A percentile compares a stretch with the other conserved stretches of the same genome.
phyloP scores from a whole-genome alignment of 805 yeast genomes.

The Hanseniaspora nectarophila region DNA sequence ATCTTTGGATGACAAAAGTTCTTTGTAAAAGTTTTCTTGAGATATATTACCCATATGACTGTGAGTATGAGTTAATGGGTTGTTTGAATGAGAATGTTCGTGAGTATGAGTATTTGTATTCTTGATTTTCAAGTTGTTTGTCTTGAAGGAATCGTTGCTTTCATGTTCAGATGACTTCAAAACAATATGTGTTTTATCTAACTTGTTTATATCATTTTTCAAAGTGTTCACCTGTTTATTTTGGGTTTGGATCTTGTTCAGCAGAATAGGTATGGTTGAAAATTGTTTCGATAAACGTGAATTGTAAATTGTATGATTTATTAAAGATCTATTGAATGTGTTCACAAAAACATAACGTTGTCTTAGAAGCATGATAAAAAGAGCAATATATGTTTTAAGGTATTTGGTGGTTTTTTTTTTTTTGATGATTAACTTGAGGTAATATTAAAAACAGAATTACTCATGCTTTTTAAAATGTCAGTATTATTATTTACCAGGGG shows the following conservation, averaged over 20 bases:
- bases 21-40: conserved; percentile 16
- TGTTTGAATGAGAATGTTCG: conserved; percentile 27
- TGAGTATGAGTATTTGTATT: conserved; percentile 21
- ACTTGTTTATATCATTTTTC: conserved; percentile 1
- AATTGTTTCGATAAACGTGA: not conserved
- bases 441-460: no score
- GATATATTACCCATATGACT: conserved; percentile 1
- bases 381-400: not conserved
- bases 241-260: not conserved
- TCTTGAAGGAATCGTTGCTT: conserved; percentile 30
- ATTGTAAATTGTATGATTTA: not conserved
- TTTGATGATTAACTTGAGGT: no score
- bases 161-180: conserved; percentile 35
- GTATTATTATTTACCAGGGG: no score
- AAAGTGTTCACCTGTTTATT: not conserved
- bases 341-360: not conserved
- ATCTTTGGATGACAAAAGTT: conserved; percentile 34
- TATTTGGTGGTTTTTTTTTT: no score
- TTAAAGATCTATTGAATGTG: not conserved
- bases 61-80: conserved; percentile 19
- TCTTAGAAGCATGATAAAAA: not conserved
- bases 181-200: conserved; percentile 33
- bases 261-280: not conserved
- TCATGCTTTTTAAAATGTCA: no score
- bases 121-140: conserved; percentile 26